A percentile compares a stretch with the other conserved stretches of the same genome.
Evolutionary conservation across 257 asterid species (phyloP).

Genomic region (Lycium barbarum): DNA sequence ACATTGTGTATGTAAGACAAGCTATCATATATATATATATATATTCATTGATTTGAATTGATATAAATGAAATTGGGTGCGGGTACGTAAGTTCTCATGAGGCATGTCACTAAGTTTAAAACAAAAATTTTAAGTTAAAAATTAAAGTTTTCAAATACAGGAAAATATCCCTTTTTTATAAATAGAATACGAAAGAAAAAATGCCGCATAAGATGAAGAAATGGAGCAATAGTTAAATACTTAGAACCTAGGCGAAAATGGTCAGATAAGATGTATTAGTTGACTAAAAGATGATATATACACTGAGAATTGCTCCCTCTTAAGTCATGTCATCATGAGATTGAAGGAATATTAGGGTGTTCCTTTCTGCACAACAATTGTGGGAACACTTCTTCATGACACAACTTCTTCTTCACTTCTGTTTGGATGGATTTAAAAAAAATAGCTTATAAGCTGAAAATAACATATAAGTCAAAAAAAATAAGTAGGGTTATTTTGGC

Average conservation of each 20-base stretch:
- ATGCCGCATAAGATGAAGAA: no score
- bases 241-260: background rate
- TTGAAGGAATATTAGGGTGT: constrained; percentile 14
- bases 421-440: no score
- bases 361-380: constrained; percentile 23
- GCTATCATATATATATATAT: no score
- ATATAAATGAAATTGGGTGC: background rate
- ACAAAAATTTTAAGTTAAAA: background rate
- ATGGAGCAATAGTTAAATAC: background rate
- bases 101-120: background rate
- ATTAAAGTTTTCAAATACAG: no score
- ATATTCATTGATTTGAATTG: background rate
- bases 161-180: no score
- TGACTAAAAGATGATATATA: background rate
- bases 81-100: background rate
- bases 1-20: background rate
- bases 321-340: background rate
- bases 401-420: constrained; percentile 4
- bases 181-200: no score
- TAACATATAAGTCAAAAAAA: no score
- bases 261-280: background rate
- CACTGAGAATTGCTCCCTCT: background rate
- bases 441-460: no score
- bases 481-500: background rate
- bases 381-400: constrained; percentile 11